phyloP scores from a whole-genome alignment of 345 rosid genomes.

The Physaria fendleri region DNA sequence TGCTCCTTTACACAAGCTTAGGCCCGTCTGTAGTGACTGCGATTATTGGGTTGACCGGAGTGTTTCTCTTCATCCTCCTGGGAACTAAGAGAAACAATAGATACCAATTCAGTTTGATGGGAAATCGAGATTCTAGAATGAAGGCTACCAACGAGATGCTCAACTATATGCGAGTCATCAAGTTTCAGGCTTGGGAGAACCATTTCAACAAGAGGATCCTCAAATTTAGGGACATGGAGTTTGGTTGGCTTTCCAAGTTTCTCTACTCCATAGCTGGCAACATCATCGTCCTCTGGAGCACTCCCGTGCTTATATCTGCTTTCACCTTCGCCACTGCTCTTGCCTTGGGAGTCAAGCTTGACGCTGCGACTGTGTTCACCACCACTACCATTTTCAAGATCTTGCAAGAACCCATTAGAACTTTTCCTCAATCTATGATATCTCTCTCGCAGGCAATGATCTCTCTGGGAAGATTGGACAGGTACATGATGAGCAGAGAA shows the following conservation, averaged over 20 bases:
- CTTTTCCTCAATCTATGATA: slow-evolving; percentile 90
- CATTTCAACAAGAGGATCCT: slow-evolving; percentile 82
- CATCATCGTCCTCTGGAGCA: slow-evolving; percentile 70
- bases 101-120: slow-evolving; percentile 62
- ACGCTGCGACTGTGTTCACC: slow-evolving; percentile 87
- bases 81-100: slow-evolving; percentile 62
- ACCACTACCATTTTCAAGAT: slow-evolving; percentile 80
- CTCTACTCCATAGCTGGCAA: slow-evolving; percentile 63
- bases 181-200: slow-evolving; percentile 95
- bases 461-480: slow-evolving; percentile 71
- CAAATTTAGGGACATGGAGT: slow-evolving; percentile 63
- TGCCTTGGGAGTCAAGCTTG: slow-evolving; percentile 56
- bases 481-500: slow-evolving; percentile 75
- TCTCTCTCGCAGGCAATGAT: slow-evolving; percentile 90
- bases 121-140: slow-evolving; percentile 78
- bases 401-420: slow-evolving; percentile 86
- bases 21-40: slow-evolving; percentile 57
- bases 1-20: slow-evolving; percentile 56
- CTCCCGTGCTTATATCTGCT: slow-evolving; percentile 70
- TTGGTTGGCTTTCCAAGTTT: slow-evolving; percentile 76
- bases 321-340: slow-evolving; percentile 72
- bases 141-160: slow-evolving; percentile 94
- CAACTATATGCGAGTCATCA: slow-evolving; percentile 83
- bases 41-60: slow-evolving; percentile 44
- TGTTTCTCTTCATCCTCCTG: slow-evolving; percentile 40